phyloP scores from a whole-genome alignment of 2,329 filamentous ascomycete genomes.

The Parastagonospora avenae region DNA sequence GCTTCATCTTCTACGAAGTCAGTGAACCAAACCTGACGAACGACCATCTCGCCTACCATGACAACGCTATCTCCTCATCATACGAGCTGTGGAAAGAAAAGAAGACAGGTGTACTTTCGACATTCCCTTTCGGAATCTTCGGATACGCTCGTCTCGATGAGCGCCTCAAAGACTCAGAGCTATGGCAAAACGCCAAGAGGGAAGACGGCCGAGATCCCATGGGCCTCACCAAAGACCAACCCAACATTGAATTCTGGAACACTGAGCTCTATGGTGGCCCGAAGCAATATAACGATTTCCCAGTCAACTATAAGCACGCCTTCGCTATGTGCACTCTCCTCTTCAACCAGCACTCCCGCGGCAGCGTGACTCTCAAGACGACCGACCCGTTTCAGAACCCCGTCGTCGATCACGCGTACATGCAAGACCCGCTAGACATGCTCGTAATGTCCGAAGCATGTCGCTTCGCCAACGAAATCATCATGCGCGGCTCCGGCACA shows the following conservation, averaged over 20 bases:
- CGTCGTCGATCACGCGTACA: constrained; percentile 63
- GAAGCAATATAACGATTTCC: constrained; percentile 61
- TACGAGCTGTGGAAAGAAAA: constrained; percentile 63
- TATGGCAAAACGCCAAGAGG: constrained; percentile 60
- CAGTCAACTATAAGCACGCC: constrained; percentile 58
- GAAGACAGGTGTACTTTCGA: constrained; percentile 63
- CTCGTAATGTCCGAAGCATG: constrained; percentile 65
- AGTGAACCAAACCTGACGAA: constrained; percentile 60
- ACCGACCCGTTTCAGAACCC: constrained; percentile 59
- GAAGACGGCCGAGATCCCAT: constrained; percentile 62
- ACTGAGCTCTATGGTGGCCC: constrained; percentile 67
- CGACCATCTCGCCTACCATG: constrained; percentile 63
- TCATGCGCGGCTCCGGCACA: constrained; percentile 62
- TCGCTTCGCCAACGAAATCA: constrained; percentile 64
- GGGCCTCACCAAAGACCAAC: constrained; percentile 62
- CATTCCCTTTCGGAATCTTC: constrained; percentile 68
- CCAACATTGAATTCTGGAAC: constrained; percentile 67
- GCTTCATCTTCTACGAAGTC: constrained; percentile 66
- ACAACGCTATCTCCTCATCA: constrained; percentile 55
- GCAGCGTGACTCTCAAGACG: constrained; percentile 58
- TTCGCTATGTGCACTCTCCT: constrained; percentile 65
- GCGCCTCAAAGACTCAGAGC: constrained; percentile 58
- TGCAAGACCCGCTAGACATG: constrained; percentile 63
- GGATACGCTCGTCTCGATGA: constrained; percentile 67
- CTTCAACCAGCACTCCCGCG: constrained; percentile 63